A percentile compares a stretch with the other conserved stretches of the same genome.
Conservation (phyloP, 1,284 basidiomycete species). For the Phlebopus sp. region DNA sequence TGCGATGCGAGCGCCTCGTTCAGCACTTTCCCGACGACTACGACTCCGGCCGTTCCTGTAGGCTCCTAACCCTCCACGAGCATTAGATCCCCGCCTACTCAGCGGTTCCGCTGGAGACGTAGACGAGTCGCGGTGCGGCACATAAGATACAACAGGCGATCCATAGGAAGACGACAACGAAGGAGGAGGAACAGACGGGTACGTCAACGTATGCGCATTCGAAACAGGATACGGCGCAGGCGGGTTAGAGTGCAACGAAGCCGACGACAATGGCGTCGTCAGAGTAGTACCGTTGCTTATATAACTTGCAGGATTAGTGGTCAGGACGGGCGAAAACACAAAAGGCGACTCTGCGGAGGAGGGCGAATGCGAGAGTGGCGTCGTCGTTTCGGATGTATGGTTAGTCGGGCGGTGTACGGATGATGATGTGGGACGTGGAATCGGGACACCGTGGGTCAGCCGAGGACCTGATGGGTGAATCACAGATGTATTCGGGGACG, state of each 20-base stretch:
- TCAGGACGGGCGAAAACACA: slow-evolving; percentile 54
- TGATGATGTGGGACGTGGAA: slow-evolving; percentile 59
- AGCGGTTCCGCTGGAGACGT: slow-evolving; percentile 49
- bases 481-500: slow-evolving; percentile 49
- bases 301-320: slow-evolving; percentile 50
- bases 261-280: slow-evolving; percentile 66
- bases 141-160: slow-evolving; percentile 52
- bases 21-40: slow-evolving; percentile 57
- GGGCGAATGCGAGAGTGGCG: slow-evolving; percentile 58
- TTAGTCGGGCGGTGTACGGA: slow-evolving; percentile 53
- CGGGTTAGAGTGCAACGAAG: slow-evolving; percentile 44
- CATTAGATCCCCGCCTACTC: slow-evolving; percentile 50
- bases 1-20: slow-evolving; percentile 59
- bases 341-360: slow-evolving; percentile 58
- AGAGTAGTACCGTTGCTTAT: slow-evolving; percentile 56
- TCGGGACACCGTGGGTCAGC: slow-evolving; percentile 54
- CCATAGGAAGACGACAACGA: slow-evolving; percentile 67
- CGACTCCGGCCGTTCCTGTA: slow-evolving; percentile 37
- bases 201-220: slow-evolving; percentile 42
- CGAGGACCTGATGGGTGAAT: slow-evolving; percentile 25
- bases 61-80: slow-evolving; percentile 41
- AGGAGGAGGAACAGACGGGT: slow-evolving; percentile 67
- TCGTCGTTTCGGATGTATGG: slow-evolving; percentile 45
- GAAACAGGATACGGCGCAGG: slow-evolving; percentile 32
- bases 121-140: slow-evolving; percentile 42